Conservation (phyloP, 2,329 filamentous ascomycete species). For the Calonectria honghensis region DNA sequence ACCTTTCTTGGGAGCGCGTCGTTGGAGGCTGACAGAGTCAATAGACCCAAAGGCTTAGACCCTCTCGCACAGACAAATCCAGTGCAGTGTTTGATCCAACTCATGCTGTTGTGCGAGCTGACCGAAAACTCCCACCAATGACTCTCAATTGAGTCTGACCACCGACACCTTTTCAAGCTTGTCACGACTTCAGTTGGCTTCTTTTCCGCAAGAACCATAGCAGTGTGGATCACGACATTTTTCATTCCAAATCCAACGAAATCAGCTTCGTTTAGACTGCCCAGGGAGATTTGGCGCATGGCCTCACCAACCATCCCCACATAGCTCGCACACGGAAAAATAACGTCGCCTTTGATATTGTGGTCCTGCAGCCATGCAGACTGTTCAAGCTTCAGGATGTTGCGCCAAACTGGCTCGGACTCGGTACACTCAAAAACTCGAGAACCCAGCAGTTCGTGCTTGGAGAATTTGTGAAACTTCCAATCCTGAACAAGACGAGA, state of each 20-base stretch:
- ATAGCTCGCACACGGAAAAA: constrained; percentile 64
- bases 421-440: constrained; percentile 41
- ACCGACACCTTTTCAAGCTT: constrained; percentile 49
- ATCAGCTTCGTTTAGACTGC: constrained; percentile 11
- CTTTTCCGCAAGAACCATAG: constrained; percentile 51
- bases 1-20: neutral
- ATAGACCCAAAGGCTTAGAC: neutral
- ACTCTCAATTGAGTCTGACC: constrained; percentile 52
- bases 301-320: constrained; percentile 57
- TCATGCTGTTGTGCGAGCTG: constrained; percentile 46
- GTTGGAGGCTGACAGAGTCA: neutral
- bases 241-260: constrained; percentile 43
- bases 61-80: constrained; percentile 24
- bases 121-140: constrained; percentile 59
- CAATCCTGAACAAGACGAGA: constrained; percentile 57
- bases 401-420: constrained; percentile 46
- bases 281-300: constrained; percentile 41
- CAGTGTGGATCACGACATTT: constrained; percentile 53
- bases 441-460: constrained; percentile 61
- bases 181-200: constrained; percentile 58
- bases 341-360: constrained; percentile 63
- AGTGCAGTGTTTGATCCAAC: constrained; percentile 52
- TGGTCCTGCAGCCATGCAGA: constrained; percentile 67
- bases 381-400: constrained; percentile 46
- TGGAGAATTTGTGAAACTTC: constrained; percentile 56